These are phyloP conservation scores for Kockiozyma suomiensis DNA, from an alignment of 805 yeast genomes.

Conservation along the genomic window DNA sequence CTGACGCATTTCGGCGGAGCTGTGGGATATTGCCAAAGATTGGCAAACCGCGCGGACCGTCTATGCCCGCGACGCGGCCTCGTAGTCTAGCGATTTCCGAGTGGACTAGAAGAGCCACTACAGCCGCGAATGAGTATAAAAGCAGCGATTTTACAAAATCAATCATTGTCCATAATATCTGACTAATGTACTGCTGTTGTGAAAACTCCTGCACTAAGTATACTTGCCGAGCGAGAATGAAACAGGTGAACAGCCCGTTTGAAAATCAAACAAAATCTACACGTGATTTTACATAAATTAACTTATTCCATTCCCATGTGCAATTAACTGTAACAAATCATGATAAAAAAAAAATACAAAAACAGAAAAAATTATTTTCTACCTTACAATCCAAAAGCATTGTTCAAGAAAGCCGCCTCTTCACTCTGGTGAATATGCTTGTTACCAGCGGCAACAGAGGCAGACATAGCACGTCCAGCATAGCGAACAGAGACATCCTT, in stretches of 20 bases:
- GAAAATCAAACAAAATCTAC: background rate
- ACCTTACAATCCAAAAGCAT: constrained; percentile 55
- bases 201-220: too few species aligned
- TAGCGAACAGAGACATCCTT: constrained; percentile 66
- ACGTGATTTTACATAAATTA: background rate
- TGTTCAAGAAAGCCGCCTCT: constrained; percentile 83
- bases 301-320: background rate
- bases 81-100: constrained; percentile 2
- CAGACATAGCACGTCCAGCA: constrained; percentile 98
- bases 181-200: background rate
- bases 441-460: constrained; percentile 97
- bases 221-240: background rate
- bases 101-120: background rate
- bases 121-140: background rate
- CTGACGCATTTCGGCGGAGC: constrained; percentile 28
- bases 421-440: constrained; percentile 85
- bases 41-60: constrained; percentile 35
- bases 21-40: constrained; percentile 34
- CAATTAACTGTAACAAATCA: background rate
- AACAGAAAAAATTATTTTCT: background rate
- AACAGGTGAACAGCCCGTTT: background rate
- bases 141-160: background rate
- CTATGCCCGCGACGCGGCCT: constrained; percentile 28
- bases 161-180: background rate
- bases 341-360: background rate